Percentiles rank a stretch among this genome's conserved stretches.
These are phyloP conservation scores for Rhododendron kiyosumense DNA, from an alignment of 148 eudicot genomes.

Conservation along the genomic window DNA sequence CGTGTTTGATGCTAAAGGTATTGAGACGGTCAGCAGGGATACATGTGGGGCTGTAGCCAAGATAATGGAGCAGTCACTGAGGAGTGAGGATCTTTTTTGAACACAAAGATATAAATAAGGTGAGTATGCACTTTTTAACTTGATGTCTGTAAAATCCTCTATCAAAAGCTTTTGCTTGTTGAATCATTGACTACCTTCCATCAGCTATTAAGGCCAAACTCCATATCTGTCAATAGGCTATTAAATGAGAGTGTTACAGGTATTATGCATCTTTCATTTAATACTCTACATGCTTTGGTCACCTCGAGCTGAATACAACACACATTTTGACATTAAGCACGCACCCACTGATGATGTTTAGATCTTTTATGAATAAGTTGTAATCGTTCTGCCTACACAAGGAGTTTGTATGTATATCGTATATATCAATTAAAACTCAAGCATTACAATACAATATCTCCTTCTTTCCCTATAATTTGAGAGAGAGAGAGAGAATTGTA, in stretches of 20 bases:
- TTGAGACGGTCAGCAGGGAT: conserved; percentile 93
- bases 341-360: not conserved
- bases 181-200: not conserved
- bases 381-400: not conserved
- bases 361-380: not conserved
- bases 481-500: not conserved
- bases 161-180: not conserved
- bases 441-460: not conserved
- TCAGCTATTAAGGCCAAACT: not conserved
- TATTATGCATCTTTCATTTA: not conserved
- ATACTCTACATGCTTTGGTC: not conserved
- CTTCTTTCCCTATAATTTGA: not conserved
- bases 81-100: conserved; percentile 66
- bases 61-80: conserved; percentile 79
- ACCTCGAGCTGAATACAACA: not conserved
- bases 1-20: conserved; percentile 90
- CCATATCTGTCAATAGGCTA: not conserved
- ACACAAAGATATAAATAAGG: conserved; percentile 59
- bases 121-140: conserved; percentile 10
- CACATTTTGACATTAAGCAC: not conserved
- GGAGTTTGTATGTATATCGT: not conserved
- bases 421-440: not conserved
- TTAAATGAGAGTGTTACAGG: not conserved
- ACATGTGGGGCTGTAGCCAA: conserved; percentile 93
- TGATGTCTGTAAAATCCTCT: not conserved